Evolutionary conservation across 139 green algal species (phyloP).

Genomic region (Auxenochlorella protothecoides): DNA sequence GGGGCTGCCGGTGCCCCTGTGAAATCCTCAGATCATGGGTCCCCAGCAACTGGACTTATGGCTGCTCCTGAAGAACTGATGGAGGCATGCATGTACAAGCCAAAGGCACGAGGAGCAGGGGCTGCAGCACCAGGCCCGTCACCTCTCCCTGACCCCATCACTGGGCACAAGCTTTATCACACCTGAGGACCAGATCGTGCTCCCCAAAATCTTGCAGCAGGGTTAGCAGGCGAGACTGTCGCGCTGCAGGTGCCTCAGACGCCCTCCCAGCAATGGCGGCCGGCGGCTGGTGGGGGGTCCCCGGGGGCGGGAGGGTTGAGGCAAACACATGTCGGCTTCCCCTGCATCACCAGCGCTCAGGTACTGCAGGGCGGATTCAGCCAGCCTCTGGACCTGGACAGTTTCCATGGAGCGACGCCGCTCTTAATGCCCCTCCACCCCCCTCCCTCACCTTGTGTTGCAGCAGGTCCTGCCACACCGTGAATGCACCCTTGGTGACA

Average conservation of each 20-base stretch:
- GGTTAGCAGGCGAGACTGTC: slow-evolving; percentile 27
- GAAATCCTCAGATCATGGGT: no score
- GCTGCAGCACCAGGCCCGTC: no score
- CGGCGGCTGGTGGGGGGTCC: background rate
- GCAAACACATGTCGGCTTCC: no score
- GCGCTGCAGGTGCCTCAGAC: slow-evolving; percentile 18
- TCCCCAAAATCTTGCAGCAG: slow-evolving; percentile 65
- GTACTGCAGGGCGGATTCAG: no score
- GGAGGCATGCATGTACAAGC: no score
- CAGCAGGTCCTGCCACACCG: slow-evolving; percentile 57
- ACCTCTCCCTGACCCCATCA: no score
- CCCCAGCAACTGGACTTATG: no score
- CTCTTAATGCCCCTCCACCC: background rate
- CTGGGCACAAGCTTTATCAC: background rate
- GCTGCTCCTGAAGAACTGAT: no score
- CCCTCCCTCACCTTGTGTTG: slow-evolving; percentile 14
- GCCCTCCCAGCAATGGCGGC: slow-evolving; percentile 6
- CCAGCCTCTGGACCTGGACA: background rate
- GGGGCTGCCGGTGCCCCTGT: no score
- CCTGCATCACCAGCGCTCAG: no score
- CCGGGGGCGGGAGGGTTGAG: no score
- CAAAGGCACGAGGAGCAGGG: no score
- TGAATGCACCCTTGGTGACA: slow-evolving; percentile 47
- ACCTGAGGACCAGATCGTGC: slow-evolving; percentile 52
- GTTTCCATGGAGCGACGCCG: background rate